Evolutionary conservation across 2,329 filamentous ascomycete genomes (phyloP), one percentile per base, ranked within the genome.

Genomic region (Diaporthe humulicola): DNA sequence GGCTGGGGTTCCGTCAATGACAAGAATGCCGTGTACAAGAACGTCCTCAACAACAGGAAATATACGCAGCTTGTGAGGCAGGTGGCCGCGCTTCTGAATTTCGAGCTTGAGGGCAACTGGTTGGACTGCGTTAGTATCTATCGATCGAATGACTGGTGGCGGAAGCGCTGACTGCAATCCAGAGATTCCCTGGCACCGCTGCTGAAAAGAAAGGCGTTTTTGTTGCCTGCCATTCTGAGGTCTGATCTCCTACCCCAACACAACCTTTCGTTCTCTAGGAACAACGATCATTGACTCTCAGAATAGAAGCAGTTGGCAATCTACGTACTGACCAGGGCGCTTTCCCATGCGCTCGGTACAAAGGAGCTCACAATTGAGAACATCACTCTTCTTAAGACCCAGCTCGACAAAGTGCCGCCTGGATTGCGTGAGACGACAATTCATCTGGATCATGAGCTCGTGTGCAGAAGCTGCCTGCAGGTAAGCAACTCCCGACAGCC

Each of bases 221-320:
- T 19, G 1, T 36, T 9, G 30, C 66, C 1, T 74, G 42, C 15
- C 72, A 74, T 4, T 12, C 64, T 1, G 72, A 74, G 40, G 60
- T 64, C 48, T 30, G n/a, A 19, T 9, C 9, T 14, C 8, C 45
- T 22, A n/a, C 5, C n/a, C n/a, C 22, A n/a, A 9, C 33, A 36
- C 33, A 36, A 9, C 33, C 4, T 36, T 36, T 9, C 33, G 9
- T 9, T 17, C 25, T 9, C 28, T 17, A 7, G 28, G 4, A 14
- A 56, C 4, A 30, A 4, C 28, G 9, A 12, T 38, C 8, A 58
- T 28, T 58, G 7, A 61, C 8, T 30, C 0, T 12, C 2, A 6
- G 1, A 22, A 30, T 17, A 66, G 42, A 74, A 74, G 15, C 56
- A 74, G 14, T 15, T 74, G 19, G 73, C 52, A 1, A n/a, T 64